These are phyloP conservation scores for Westerdykella aurantiaca DNA, from an alignment of 2,329 filamentous ascomycete genomes.

Conservation along the genomic window DNA sequence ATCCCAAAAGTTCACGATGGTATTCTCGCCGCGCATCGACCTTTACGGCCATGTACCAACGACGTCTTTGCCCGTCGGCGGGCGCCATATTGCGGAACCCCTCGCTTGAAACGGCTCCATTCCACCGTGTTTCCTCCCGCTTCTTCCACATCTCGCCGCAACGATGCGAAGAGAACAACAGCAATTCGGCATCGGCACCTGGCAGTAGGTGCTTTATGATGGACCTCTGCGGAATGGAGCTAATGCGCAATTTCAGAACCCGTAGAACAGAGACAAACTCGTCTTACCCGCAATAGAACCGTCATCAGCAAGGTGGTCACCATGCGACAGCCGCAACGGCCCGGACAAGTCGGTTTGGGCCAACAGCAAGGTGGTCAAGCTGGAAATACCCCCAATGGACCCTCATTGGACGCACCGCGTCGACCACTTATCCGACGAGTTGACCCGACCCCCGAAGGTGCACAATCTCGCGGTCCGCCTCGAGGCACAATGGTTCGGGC, in stretches of 20 bases:
- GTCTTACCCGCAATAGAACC: slow-evolving; percentile 16
- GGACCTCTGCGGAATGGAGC: neutral
- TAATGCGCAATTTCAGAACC: neutral
- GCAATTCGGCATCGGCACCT: slow-evolving; percentile 11
- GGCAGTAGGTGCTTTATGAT: slow-evolving; percentile 15
- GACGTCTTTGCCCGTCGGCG: slow-evolving; percentile 31
- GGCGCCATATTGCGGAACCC: slow-evolving; percentile 24
- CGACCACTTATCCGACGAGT: slow-evolving; percentile 2
- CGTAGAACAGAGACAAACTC: slow-evolving; percentile 12
- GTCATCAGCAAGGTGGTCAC: neutral
- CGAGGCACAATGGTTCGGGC: slow-evolving; percentile 28
- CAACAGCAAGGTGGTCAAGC: slow-evolving; percentile 3
- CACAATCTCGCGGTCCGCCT: neutral
- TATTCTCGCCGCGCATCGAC: slow-evolving; percentile 9
- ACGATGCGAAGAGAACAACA: slow-evolving; percentile 20
- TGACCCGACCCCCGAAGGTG: neutral
- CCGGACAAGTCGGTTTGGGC: neutral
- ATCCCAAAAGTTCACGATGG: slow-evolving; percentile 21
- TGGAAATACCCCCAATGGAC: slow-evolving; percentile 9
- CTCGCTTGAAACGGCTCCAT: slow-evolving; percentile 12
- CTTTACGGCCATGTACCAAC: slow-evolving; percentile 29
- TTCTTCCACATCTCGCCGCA: slow-evolving; percentile 23
- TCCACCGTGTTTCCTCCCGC: slow-evolving; percentile 16
- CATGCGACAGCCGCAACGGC: neutral
- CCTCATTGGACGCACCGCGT: neutral